Conservation (phyloP, 306 rosid species). For the Quillaja saponaria region DNA sequence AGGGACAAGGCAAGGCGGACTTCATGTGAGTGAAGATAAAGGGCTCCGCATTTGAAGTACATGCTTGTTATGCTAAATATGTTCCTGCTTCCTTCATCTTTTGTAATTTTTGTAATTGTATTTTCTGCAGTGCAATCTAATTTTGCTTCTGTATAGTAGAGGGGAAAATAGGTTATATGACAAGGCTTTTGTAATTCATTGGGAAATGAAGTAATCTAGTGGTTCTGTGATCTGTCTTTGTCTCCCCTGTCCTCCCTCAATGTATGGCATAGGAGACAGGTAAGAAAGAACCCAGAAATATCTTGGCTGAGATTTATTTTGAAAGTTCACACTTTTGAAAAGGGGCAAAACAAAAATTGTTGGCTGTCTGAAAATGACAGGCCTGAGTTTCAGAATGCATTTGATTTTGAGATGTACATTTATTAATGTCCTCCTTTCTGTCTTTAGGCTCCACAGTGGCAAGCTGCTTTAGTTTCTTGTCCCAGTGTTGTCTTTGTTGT, state of each 20-base stretch:
- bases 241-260: constrained; percentile 1
- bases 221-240: constrained; percentile 20
- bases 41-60: constrained; percentile 25
- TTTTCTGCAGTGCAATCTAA: constrained; percentile 35
- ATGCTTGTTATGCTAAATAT: constrained; percentile 33
- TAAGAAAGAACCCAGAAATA: constrained; percentile 3
- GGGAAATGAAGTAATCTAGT: constrained; percentile 45
- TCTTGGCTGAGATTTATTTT: background rate
- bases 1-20: constrained; percentile 58
- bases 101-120: constrained; percentile 30
- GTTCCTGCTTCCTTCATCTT: constrained; percentile 30
- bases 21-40: constrained; percentile 54
- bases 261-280: no score
- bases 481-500: background rate
- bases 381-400: constrained; percentile 31
- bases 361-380: constrained; percentile 42
- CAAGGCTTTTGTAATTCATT: constrained; percentile 46
- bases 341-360: constrained; percentile 15
- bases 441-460: constrained; percentile 28
- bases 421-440: no score
- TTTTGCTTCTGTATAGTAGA: constrained; percentile 70
- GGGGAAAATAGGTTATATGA: constrained; percentile 41
- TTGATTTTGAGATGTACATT: constrained; percentile 16
- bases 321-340: constrained; percentile 15
- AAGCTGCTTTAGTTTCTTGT: constrained; percentile 24